Evolutionary conservation across 2,329 filamentous ascomycete genomes (phyloP).

Genomic region (Macroventuria anomochaeta): DNA sequence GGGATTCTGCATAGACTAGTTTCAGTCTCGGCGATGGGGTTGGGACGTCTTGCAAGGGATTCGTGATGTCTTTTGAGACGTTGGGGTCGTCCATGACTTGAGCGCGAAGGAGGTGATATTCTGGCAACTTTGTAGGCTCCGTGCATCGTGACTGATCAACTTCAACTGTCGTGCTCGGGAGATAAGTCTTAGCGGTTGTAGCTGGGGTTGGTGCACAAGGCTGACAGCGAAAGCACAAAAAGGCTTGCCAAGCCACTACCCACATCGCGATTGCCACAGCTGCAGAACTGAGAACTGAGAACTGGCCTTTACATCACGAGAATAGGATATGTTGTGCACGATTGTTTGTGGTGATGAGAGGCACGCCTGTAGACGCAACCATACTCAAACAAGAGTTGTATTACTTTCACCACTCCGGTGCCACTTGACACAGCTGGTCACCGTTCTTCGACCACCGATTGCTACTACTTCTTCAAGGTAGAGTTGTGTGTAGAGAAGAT

Average conservation of each 20-base stretch:
- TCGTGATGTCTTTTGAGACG: no score
- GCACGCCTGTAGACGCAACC: neutral
- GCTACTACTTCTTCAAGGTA: conserved; percentile 3
- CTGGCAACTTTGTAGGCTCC: no score
- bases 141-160: no score
- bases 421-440: neutral
- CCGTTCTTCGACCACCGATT: neutral
- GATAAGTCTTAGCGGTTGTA: no score
- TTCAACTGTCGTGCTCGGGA: no score
- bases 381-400: conserved; percentile 6
- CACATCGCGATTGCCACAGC: neutral
- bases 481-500: conserved; percentile 7
- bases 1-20: no score
- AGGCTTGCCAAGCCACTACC: neutral
- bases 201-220: no score
- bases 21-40: no score
- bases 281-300: neutral
- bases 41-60: no score
- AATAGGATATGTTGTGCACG: neutral
- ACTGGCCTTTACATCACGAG: neutral
- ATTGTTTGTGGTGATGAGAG: conserved; percentile 10
- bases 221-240: no score
- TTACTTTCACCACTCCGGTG: conserved; percentile 9
- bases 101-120: no score
- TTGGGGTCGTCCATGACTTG: no score